Percentiles rank a stretch among this genome's conserved stretches.
phyloP scores from a whole-genome alignment of 371 early-diverging fungal genomes.

The Chytridium lagenaria region DNA sequence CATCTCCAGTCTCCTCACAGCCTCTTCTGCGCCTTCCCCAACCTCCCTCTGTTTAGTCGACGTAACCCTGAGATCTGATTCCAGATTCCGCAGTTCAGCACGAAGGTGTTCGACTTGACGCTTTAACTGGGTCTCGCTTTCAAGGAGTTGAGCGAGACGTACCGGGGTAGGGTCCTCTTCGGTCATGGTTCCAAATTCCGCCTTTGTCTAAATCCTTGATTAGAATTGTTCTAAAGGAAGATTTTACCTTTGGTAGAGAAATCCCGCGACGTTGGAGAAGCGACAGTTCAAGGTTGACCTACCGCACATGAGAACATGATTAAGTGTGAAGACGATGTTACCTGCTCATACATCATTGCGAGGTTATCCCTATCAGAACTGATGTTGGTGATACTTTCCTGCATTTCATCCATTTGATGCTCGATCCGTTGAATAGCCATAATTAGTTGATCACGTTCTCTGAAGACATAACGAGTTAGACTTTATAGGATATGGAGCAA shows the following conservation, averaged over 20 bases:
- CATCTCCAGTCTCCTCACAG: slow-evolving; percentile 24
- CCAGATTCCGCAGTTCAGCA: slow-evolving; percentile 42
- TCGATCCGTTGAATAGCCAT: slow-evolving; percentile 45
- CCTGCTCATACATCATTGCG: slow-evolving; percentile 50
- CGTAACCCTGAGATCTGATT: slow-evolving; percentile 43
- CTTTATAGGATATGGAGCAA: neutral
- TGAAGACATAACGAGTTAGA: neutral
- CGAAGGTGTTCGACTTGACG: slow-evolving; percentile 21
- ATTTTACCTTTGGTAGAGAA: neutral
- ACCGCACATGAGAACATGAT: neutral
- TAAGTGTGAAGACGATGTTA: slow-evolving; percentile 18
- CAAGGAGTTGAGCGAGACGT: neutral
- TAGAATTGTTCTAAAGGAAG: neutral
- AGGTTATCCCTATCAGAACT: slow-evolving; percentile 55
- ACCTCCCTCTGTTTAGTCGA: slow-evolving; percentile 39
- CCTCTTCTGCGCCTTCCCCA: slow-evolving; percentile 31
- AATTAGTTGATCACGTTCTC: slow-evolving; percentile 53
- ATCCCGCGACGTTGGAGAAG: slow-evolving; percentile 21
- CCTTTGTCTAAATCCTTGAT: neutral
- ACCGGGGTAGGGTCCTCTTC: neutral
- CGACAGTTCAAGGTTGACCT: slow-evolving; percentile 38
- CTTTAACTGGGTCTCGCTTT: neutral
- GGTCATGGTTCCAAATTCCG: neutral
- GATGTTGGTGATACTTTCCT: slow-evolving; percentile 38
- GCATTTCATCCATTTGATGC: slow-evolving; percentile 45